Evolutionary conservation across 352 stramenopile genomes (phyloP).

Genomic region (Peronosclerospora sorghi): DNA sequence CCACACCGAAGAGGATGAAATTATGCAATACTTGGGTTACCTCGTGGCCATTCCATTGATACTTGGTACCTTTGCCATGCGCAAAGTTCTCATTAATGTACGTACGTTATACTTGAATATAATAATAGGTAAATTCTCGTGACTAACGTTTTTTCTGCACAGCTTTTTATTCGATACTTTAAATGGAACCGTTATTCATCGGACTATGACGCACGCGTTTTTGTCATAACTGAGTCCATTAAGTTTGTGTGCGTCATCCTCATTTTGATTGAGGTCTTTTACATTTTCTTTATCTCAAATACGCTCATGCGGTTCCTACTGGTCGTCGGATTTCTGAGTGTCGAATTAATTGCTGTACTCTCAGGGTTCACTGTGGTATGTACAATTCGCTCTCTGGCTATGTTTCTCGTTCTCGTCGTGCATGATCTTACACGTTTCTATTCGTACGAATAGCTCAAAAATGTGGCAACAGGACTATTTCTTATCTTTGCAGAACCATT

Average conservation of each 20-base stretch:
- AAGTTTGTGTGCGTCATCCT: slow-evolving; percentile 67
- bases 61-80: slow-evolving; percentile 59
- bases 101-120: slow-evolving; percentile 3
- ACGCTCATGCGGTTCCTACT: slow-evolving; percentile 52
- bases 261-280: slow-evolving; percentile 74
- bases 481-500: slow-evolving; percentile 80
- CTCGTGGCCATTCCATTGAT: slow-evolving; percentile 52
- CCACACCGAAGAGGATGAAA: slow-evolving; percentile 25
- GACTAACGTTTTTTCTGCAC: not conserved
- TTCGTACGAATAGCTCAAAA: slow-evolving; percentile 44
- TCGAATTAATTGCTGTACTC: slow-evolving; percentile 51
- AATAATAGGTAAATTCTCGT: not conserved
- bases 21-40: slow-evolving; percentile 47
- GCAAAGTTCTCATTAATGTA: slow-evolving; percentile 74
- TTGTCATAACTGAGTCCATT: slow-evolving; percentile 70
- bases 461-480: slow-evolving; percentile 69
- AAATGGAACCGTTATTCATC: slow-evolving; percentile 57
- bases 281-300: slow-evolving; percentile 70
- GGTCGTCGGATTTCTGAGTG: slow-evolving; percentile 47
- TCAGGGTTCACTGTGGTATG: slow-evolving; percentile 57
- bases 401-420: slow-evolving; percentile 3
- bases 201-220: slow-evolving; percentile 67
- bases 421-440: too few relatives aligned
- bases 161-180: slow-evolving; percentile 67
- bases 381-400: not conserved